These are phyloP conservation scores for Diospyros kaki DNA, from an alignment of 148 eudicot genomes.

Conservation along the genomic window DNA sequence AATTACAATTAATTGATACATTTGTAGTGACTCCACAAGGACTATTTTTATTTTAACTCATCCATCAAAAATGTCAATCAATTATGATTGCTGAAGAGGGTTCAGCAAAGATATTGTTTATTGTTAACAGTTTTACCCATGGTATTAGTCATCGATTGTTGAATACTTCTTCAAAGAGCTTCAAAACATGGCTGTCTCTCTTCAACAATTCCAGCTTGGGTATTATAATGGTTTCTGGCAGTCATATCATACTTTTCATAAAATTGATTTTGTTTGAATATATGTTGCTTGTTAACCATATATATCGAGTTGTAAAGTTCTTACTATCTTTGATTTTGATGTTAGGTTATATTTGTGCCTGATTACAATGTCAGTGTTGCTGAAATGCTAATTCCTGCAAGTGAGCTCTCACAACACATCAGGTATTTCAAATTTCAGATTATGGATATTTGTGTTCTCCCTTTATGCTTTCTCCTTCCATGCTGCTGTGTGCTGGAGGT, in stretches of 20 bases:
- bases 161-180: background rate
- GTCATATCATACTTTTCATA: background rate
- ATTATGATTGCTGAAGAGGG: background rate
- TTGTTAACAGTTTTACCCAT: background rate
- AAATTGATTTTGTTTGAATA: background rate
- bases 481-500: background rate
- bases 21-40: background rate
- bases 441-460: background rate
- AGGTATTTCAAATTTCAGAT: slow-evolving; percentile 43
- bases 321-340: slow-evolving; percentile 13
- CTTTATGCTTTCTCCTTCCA: background rate
- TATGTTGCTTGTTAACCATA: background rate
- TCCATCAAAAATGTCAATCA: background rate
- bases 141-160: background rate
- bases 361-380: slow-evolving; percentile 98
- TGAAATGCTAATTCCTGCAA: slow-evolving; percentile 87
- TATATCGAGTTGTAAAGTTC: background rate
- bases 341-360: slow-evolving; percentile 88
- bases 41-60: background rate
- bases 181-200: background rate
- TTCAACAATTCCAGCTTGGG: background rate
- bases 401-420: slow-evolving; percentile 95
- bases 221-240: background rate
- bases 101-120: background rate
- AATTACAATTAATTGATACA: background rate